Evolutionary conservation across 768 basidiomycete genomes (phyloP).

Genomic region (Gymnopilus junonius): DNA sequence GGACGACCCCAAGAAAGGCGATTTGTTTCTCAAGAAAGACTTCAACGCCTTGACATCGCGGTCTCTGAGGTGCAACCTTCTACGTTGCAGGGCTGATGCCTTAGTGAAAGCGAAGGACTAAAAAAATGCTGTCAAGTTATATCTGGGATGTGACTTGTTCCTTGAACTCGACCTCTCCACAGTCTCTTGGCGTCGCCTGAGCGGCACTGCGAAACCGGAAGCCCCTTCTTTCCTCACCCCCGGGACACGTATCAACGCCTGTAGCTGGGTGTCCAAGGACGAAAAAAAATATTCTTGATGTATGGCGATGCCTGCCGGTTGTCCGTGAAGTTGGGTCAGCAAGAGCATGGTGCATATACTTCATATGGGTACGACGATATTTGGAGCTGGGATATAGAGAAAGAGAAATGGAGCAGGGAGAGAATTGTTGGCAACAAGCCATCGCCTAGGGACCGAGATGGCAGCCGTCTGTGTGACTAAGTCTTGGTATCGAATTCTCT

Average conservation of each 20-base stretch:
- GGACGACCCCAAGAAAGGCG: background rate
- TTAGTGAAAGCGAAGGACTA: background rate
- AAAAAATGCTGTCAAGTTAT: background rate
- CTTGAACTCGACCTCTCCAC: slow-evolving; percentile 37
- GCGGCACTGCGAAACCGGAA: slow-evolving; percentile 1
- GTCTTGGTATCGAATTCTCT: too few species aligned
- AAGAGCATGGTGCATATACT: slow-evolving; percentile 23
- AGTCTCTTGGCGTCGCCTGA: slow-evolving; percentile 31
- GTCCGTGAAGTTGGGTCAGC: slow-evolving; percentile 25
- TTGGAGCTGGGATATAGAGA: slow-evolving; percentile 38
- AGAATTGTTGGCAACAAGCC: slow-evolving; percentile 35
- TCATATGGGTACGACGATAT: slow-evolving; percentile 33
- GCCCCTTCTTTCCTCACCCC: slow-evolving; percentile 24
- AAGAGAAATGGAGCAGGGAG: slow-evolving; percentile 33
- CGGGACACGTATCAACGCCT: slow-evolving; percentile 33
- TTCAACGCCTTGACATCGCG: background rate
- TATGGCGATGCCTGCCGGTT: slow-evolving; percentile 38
- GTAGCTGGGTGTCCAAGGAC: slow-evolving; percentile 34
- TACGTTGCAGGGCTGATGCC: background rate
- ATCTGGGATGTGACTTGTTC: slow-evolving; percentile 36
- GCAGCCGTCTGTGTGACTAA: slow-evolving; percentile 17
- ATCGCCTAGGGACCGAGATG: slow-evolving; percentile 34
- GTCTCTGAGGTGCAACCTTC: background rate
- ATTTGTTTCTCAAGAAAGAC: background rate
- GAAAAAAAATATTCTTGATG: slow-evolving; percentile 34